Evolutionary conservation across 352 stramenopile species (phyloP).

Genomic region (Globisporangium acanthophoron): DNA sequence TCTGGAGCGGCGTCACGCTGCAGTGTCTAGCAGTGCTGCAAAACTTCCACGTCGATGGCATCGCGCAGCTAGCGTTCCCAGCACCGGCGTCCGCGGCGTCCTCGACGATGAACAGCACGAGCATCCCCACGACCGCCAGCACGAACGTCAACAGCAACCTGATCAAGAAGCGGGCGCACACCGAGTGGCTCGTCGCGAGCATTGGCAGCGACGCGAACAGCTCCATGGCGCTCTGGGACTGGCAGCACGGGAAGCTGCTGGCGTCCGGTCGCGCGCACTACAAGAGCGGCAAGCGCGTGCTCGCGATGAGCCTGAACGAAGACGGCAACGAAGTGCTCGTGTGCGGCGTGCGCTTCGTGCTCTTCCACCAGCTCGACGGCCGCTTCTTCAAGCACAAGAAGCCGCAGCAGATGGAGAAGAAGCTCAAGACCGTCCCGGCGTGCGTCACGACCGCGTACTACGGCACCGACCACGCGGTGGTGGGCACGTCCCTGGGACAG

Average conservation of each 20-base stretch:
- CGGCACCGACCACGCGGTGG: conserved; percentile 42
- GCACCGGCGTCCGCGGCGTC: conserved; percentile 39
- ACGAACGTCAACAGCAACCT: conserved; percentile 33
- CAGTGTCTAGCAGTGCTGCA: conserved; percentile 65
- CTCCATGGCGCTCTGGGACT: conserved; percentile 82
- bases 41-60: conserved; percentile 54
- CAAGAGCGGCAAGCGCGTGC: conserved; percentile 28
- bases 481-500: conserved; percentile 58
- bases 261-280: conserved; percentile 45
- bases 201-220: conserved; percentile 52
- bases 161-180: conserved; percentile 53
- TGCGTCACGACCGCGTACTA: conserved; percentile 56
- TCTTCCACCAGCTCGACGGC: conserved; percentile 51
- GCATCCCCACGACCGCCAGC: conserved; percentile 17
- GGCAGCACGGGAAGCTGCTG: conserved; percentile 52
- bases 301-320: conserved; percentile 62
- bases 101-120: conserved; percentile 30
- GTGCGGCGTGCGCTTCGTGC: conserved; percentile 50
- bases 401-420: conserved; percentile 30
- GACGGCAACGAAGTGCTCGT: conserved; percentile 66
- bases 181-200: conserved; percentile 50
- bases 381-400: conserved; percentile 71
- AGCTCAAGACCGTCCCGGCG: conserved; percentile 38
- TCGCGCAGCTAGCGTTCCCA: conserved; percentile 52
- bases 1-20: conserved; percentile 59